Percentiles rank a stretch among this genome's conserved stretches.
Evolutionary conservation across 352 stramenopile species (phyloP).

Genomic region (Peronospora destructor): DNA sequence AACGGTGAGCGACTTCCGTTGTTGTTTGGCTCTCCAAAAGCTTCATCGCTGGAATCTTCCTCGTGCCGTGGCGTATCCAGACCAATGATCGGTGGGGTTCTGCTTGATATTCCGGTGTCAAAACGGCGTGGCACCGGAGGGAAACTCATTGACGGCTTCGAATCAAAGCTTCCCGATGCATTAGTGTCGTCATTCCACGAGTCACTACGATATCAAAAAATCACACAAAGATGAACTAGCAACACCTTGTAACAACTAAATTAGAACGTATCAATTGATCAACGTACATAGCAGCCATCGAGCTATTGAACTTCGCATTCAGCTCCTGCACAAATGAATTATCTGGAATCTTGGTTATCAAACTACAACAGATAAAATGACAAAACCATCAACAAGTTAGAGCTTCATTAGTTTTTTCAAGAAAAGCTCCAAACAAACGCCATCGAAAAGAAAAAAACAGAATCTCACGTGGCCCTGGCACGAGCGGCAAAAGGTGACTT

Average conservation of each 20-base stretch:
- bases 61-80: conserved; percentile 17
- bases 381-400: conserved; percentile 5
- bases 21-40: conserved; percentile 21
- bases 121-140: conserved; percentile 8
- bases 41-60: conserved; percentile 17
- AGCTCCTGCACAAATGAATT: conserved; percentile 52
- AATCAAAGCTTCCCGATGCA: conserved; percentile 5
- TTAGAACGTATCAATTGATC: background rate
- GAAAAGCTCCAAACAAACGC: background rate
- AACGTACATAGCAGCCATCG: conserved; percentile 38
- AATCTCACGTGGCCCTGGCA: conserved; percentile 44
- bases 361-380: conserved; percentile 15
- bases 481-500: conserved; percentile 55
- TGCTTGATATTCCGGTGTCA: conserved; percentile 15
- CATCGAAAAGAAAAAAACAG: conserved; percentile 3
- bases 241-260: background rate
- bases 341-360: conserved; percentile 36
- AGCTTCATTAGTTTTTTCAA: background rate
- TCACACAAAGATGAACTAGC: background rate
- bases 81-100: conserved; percentile 23
- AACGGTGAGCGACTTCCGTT: conserved; percentile 32
- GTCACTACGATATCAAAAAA: conserved; percentile 28
- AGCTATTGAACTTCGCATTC: conserved; percentile 42
- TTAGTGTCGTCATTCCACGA: conserved; percentile 36
- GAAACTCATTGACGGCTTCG: conserved; percentile 10